Percentiles rank a stretch among this genome's conserved stretches.
These are phyloP conservation scores for Butyriboletus loyo DNA, from an alignment of 768 basidiomycete genomes.

Conservation along the genomic window DNA sequence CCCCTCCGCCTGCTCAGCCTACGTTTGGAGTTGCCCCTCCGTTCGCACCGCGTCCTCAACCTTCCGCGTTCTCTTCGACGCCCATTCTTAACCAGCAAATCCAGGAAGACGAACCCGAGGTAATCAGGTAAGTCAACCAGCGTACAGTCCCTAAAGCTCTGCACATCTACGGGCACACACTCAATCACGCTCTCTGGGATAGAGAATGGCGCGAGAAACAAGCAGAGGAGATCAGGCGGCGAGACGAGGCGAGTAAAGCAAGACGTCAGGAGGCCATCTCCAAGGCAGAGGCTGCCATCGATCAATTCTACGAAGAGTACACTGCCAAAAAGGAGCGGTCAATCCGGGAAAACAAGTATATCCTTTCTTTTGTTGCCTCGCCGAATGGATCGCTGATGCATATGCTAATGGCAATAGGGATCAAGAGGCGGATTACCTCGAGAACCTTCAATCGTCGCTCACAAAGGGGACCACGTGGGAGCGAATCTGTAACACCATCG, in stretches of 20 bases:
- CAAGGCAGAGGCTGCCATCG: conserved; percentile 82
- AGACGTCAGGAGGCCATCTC: conserved; percentile 80
- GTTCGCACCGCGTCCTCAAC: conserved; percentile 76
- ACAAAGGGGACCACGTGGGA: conserved; percentile 94
- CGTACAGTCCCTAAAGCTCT: background rate
- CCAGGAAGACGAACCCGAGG: conserved; percentile 80
- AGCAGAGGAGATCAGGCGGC: conserved; percentile 72
- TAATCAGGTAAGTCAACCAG: conserved; percentile 60
- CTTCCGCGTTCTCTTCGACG: conserved; percentile 65
- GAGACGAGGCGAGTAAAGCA: conserved; percentile 76
- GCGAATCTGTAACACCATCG: conserved; percentile 81
- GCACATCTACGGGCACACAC: background rate
- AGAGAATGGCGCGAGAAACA: conserved; percentile 91
- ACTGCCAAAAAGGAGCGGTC: conserved; percentile 83
- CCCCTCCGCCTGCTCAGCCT: conserved; percentile 30
- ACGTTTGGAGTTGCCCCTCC: conserved; percentile 50
- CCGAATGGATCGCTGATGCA: background rate
- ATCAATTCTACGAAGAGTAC: conserved; percentile 89
- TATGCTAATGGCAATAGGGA: conserved; percentile 52
- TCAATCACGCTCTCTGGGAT: conserved; percentile 1
- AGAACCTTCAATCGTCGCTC: conserved; percentile 68
- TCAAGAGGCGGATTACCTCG: conserved; percentile 77
- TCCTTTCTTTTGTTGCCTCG: background rate
- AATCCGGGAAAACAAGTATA: conserved; percentile 93
- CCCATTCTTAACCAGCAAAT: conserved; percentile 68